Conservation (phyloP, 345 rosid species). For the Euphorbia lathyris region DNA sequence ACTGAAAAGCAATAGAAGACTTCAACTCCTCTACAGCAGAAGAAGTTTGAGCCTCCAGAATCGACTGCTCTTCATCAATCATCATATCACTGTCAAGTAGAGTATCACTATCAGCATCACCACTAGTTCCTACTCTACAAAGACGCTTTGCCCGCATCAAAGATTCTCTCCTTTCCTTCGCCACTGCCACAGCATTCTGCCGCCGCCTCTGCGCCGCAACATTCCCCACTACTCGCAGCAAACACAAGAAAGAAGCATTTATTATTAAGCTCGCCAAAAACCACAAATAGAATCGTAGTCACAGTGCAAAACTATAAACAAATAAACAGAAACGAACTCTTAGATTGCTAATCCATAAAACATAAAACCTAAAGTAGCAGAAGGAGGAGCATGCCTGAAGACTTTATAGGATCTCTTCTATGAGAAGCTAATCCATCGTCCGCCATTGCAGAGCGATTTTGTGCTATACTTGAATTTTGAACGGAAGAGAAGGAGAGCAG, state of each 20-base stretch:
- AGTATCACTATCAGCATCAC: conserved; percentile 31
- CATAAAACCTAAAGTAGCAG: not conserved
- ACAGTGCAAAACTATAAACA: not conserved
- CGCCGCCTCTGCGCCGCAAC: conserved; percentile 83
- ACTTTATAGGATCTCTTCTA: conserved; percentile 27
- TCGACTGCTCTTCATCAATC: conserved; percentile 70
- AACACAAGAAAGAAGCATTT: not conserved
- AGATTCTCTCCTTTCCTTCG: conserved; percentile 83
- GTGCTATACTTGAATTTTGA: not conserved
- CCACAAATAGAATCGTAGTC: not conserved
- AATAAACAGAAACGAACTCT: not conserved
- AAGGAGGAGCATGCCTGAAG: conserved; percentile 11
- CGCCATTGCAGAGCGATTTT: conserved; percentile 42
- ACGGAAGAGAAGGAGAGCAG: not conserved
- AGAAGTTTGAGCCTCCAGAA: conserved; percentile 60
- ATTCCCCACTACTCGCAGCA: conserved; percentile 52
- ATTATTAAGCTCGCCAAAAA: not conserved
- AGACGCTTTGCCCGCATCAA: conserved; percentile 84
- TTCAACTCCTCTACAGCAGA: conserved; percentile 73
- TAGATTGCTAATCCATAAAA: not conserved
- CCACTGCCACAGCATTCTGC: conserved; percentile 78
- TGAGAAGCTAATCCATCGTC: conserved; percentile 43
- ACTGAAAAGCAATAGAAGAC: conserved; percentile 67
- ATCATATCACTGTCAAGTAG: conserved; percentile 57
- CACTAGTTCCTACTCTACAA: conserved; percentile 68